phyloP scores from a whole-genome alignment of 306 rosid genomes.

The Cucumis sativus region DNA sequence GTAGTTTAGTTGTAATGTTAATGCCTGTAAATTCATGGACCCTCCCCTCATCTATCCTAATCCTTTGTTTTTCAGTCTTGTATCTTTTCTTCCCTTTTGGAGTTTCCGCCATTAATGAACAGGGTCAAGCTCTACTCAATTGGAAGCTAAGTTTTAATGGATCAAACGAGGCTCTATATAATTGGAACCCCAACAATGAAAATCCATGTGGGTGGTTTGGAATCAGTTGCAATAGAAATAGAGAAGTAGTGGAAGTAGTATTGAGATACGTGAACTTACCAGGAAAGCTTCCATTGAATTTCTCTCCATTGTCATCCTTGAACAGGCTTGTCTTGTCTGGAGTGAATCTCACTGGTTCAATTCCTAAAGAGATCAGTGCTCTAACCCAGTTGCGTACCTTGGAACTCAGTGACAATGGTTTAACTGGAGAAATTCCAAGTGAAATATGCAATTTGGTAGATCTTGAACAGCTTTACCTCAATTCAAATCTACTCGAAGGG shows the following conservation, averaged over 20 bases:
- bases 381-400: conserved; percentile 31
- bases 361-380: conserved; percentile 45
- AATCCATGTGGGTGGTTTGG: conserved; percentile 86
- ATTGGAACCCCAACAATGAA: conserved; percentile 48
- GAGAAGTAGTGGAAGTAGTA: conserved; percentile 39
- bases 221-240: conserved; percentile 47
- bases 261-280: conserved; percentile 49
- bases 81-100: conserved; percentile 12
- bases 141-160: conserved; percentile 79
- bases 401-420: conserved; percentile 65
- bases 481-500: conserved; percentile 56
- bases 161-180: conserved; percentile 25
- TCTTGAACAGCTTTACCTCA: conserved; percentile 51
- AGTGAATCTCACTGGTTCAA: conserved; percentile 67
- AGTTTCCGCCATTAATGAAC: conserved; percentile 49
- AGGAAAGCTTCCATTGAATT: conserved; percentile 50
- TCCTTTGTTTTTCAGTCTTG: conserved; percentile 21
- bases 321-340: conserved; percentile 50
- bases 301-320: conserved; percentile 48
- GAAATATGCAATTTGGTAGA: conserved; percentile 32
- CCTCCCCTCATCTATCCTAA: conserved; percentile 27
- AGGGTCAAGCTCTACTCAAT: conserved; percentile 66
- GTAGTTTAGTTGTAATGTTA: conserved; percentile 77
- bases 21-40: conserved; percentile 88
- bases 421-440: conserved; percentile 61